Evolutionary conservation across 306 rosid species (phyloP).

Genomic region (Ochetophila trinervis): DNA sequence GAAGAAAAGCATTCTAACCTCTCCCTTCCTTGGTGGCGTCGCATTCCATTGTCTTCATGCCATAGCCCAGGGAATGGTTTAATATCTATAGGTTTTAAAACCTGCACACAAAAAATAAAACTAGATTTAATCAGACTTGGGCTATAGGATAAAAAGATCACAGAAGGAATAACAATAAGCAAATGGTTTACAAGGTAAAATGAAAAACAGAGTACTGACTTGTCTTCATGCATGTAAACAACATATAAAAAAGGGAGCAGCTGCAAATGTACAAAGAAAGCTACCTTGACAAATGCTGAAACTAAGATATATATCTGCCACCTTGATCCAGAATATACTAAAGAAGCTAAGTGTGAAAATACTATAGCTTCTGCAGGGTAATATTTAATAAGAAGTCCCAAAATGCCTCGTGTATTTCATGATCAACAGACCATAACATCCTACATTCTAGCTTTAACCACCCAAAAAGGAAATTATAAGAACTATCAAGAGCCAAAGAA

Average conservation of each 20-base stretch:
- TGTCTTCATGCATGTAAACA: neutral
- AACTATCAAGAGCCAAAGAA: constrained; percentile 19
- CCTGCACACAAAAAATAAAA: constrained; percentile 39
- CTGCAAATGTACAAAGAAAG: neutral
- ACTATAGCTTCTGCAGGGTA: neutral
- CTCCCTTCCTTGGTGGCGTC: constrained; percentile 74
- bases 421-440: neutral
- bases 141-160: neutral
- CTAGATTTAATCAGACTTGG: neutral
- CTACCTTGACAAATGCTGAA: neutral
- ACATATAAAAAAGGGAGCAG: neutral
- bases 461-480: neutral
- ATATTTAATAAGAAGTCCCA: no score
- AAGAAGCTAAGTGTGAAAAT: neutral
- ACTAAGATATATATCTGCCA: neutral
- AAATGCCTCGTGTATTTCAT: neutral
- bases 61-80: constrained; percentile 77
- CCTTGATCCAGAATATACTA: neutral
- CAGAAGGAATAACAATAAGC: neutral
- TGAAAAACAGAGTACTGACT: neutral
- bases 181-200: neutral
- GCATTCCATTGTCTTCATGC: constrained; percentile 80
- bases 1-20: constrained; percentile 49
- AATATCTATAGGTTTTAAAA: constrained; percentile 62
- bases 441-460: neutral